Percentiles rank a stretch among this genome's conserved stretches.
phyloP scores from a whole-genome alignment of 345 rosid species.

The Lumnitzera littorea region DNA sequence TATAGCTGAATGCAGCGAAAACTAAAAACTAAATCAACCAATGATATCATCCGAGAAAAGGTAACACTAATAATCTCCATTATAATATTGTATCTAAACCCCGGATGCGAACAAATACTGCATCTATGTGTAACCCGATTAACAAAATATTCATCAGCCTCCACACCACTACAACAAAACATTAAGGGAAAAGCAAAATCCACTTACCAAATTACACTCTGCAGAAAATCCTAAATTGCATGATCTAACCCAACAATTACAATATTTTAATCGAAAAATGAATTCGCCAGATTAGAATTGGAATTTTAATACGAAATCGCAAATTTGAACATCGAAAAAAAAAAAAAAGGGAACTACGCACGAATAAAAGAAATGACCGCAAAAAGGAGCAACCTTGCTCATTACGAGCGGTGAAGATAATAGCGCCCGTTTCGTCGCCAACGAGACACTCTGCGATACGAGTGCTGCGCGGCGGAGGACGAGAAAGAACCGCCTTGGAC shows the following conservation, averaged over 20 bases:
- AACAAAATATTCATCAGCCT: background rate
- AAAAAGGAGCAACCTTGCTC: slow-evolving; percentile 46
- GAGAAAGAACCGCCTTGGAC: slow-evolving; percentile 23
- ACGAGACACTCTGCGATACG: slow-evolving; percentile 64
- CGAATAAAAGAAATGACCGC: background rate
- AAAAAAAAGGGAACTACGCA: background rate
- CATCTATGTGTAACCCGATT: too few species aligned
- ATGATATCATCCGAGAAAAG: too few species aligned
- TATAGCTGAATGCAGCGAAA: too few species aligned
- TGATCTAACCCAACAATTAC: too few species aligned
- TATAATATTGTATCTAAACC: too few species aligned
- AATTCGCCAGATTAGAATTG: too few species aligned
- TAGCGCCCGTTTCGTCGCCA: slow-evolving; percentile 65
- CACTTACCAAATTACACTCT: background rate
- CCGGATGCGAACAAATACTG: too few species aligned
- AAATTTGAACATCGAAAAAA: background rate
- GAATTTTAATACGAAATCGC: background rate
- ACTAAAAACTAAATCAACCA: too few species aligned
- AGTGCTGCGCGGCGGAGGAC: slow-evolving; percentile 31
- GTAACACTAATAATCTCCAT: too few species aligned
- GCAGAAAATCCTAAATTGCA: too few species aligned
- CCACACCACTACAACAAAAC: background rate
- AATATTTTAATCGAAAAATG: too few species aligned
- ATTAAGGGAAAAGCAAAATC: background rate
- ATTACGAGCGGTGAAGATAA: slow-evolving; percentile 67